Evolutionary conservation across 2,329 filamentous ascomycete species (phyloP).

Genomic region (Lasiodiplodia sp.): DNA sequence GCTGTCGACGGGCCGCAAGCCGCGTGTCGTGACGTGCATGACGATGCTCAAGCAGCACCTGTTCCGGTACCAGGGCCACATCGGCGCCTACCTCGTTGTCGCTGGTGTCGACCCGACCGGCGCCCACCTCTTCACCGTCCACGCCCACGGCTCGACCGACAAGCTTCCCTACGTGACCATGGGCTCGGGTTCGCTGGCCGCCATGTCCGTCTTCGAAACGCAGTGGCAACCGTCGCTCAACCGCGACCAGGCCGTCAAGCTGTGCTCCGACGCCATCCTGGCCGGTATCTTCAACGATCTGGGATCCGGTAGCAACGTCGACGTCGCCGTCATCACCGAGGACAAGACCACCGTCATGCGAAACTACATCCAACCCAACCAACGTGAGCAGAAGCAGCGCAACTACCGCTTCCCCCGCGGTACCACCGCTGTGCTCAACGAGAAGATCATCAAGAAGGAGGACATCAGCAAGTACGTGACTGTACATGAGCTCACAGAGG

Average conservation of each 20-base stretch:
- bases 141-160: conserved; percentile 97
- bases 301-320: conserved; percentile 95
- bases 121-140: conserved; percentile 94
- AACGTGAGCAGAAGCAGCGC: conserved; percentile 87
- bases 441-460: conserved; percentile 94
- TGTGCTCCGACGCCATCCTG: conserved; percentile 86
- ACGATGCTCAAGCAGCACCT: conserved; percentile 99
- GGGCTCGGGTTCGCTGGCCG: conserved; percentile 93
- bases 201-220: conserved; percentile 98
- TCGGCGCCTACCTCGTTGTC: conserved; percentile 96
- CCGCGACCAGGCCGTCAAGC: conserved; percentile 80
- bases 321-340: conserved; percentile 92
- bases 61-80: conserved; percentile 97
- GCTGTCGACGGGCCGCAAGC: conserved; percentile 93
- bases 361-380: conserved; percentile 93
- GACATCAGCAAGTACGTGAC: conserved; percentile 94
- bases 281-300: conserved; percentile 99
- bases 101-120: conserved; percentile 97
- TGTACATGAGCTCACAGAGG: conserved; percentile 82
- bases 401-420: conserved; percentile 91
- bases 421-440: conserved; percentile 94
- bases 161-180: conserved; percentile 99
- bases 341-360: conserved; percentile 94
- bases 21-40: conserved; percentile 98
- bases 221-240: conserved; percentile 85